Conservation (phyloP, 257 asterid species). For the Rhazya stricta region DNA sequence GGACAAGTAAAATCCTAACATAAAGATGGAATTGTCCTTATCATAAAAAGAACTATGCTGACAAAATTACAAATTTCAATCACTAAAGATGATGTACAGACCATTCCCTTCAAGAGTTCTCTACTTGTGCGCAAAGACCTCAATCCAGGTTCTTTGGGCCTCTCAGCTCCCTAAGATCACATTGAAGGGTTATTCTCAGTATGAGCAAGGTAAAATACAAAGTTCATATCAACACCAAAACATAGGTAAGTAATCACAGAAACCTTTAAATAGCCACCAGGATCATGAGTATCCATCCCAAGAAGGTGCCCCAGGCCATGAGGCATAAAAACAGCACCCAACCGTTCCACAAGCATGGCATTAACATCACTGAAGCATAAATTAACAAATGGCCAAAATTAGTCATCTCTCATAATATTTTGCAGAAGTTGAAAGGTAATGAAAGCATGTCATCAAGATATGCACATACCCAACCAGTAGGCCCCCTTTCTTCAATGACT, state of each 20-base stretch:
- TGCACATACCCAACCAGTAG: constrained; percentile 67
- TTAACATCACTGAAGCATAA: constrained; percentile 56
- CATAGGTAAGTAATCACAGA: background rate
- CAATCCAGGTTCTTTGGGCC: constrained; percentile 79
- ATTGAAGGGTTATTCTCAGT: constrained; percentile 11
- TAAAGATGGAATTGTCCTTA: background rate
- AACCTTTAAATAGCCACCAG: constrained; percentile 92
- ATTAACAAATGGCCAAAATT: constrained; percentile 17
- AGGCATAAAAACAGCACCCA: constrained; percentile 92
- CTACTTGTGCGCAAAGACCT: constrained; percentile 79
- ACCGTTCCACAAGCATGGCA: constrained; percentile 62
- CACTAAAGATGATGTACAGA: constrained; percentile 18
- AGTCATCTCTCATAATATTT: constrained; percentile 7
- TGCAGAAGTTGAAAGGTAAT: constrained; percentile 9
- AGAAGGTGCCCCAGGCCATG: constrained; percentile 97
- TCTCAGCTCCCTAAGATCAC: constrained; percentile 72
- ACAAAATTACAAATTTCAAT: background rate
- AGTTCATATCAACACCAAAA: background rate
- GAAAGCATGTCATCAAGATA: constrained; percentile 13
- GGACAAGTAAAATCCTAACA: background rate
- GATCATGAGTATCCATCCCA: constrained; percentile 97
- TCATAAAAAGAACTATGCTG: background rate
- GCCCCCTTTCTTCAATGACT: constrained; percentile 62
- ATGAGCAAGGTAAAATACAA: constrained; percentile 1
- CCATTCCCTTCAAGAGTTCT: constrained; percentile 90